phyloP scores from a whole-genome alignment of 1,139 yeast genomes.

The Candida tropicalis region DNA sequence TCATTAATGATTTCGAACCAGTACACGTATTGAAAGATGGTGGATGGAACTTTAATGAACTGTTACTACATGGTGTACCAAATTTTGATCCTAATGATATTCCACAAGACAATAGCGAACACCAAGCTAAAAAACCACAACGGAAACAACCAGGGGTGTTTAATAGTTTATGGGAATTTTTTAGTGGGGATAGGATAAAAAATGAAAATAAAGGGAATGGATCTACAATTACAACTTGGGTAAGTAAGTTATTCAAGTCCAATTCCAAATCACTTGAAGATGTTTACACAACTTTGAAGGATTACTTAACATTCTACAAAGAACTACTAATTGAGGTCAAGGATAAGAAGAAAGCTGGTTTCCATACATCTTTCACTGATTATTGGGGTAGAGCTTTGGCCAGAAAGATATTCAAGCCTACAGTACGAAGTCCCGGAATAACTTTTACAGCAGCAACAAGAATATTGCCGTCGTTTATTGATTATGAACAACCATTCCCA shows the following conservation, averaged over 20 bases:
- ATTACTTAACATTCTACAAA: constrained; percentile 47
- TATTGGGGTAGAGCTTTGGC: constrained; percentile 69
- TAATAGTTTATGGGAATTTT: constrained; percentile 15
- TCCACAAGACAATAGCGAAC: too few species aligned
- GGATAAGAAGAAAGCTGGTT: constrained; percentile 55
- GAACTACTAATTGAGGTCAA: constrained; percentile 55
- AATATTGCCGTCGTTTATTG: constrained; percentile 21
- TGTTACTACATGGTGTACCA: constrained; percentile 59
- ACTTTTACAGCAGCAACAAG: constrained; percentile 26
- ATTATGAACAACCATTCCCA: constrained; percentile 44
- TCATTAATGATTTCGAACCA: constrained; percentile 48
- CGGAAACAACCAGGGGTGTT: constrained; percentile 51
- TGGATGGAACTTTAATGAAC: constrained; percentile 49
- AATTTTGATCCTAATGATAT: constrained; percentile 30
- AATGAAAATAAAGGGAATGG: neutral
- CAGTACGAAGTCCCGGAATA: constrained; percentile 38
- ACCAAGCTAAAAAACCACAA: too few species aligned
- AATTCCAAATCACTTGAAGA: neutral
- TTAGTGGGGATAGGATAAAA: constrained; percentile 15
- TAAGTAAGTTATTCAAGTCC: neutral
- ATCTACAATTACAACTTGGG: constrained; percentile 8
- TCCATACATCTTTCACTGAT: constrained; percentile 62
- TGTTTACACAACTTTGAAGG: constrained; percentile 20
- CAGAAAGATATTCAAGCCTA: constrained; percentile 43
- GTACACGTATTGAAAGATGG: constrained; percentile 33